Base-by-base conservation (phyloP, 129 eudicot genomes). In the sunflower (Helianthus annuus) region DNA sequence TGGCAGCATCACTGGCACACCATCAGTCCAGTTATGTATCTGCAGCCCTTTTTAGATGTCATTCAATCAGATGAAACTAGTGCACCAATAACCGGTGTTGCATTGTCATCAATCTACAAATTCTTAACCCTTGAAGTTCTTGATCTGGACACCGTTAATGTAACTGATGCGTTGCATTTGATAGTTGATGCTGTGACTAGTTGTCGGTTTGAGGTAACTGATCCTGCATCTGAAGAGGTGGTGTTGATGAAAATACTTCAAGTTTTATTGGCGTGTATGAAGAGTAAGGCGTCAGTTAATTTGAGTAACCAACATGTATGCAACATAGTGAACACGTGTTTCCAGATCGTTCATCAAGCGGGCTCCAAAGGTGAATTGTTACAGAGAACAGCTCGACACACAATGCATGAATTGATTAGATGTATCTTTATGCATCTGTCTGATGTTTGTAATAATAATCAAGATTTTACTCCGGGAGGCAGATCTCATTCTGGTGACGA, bases 141-240 rank as follows among this genome's bases (percentile, higher is more conserved):
- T 71, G 95, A 92, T 83, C 68, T 87, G 11, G 79, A 78, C 57
- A 85, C 92, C 62, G 81, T 82, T 39, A 82, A 85, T 69, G 85
- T 92, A 16, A 88, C 89, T 16, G 91, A 87, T 68, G 89, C 96
- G 6, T 77, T 87, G 83, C 95, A 87, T 63, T 29, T 83, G 72
- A 79, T 92, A 38, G 98, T 92, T 64, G 84, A 92, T 70, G 89
- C 91, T 62, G 96, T 89, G 34, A 92, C 98, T 7, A 89, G 98
- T 75, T 92, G 98, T 66, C 79, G 98, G 69, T 92, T 92, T 75
- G 98, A 92, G 81, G 91, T 89, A 42, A 92, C 96, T 6, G 98
- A 92, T 79, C 98, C 98, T 67, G 95, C 95, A 66, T 92, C 98
- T 32, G 98, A 92, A 77, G 98, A 92, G 68, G 95, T 92, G 52